Evolutionary conservation across 495 filamentous ascomycete species (phyloP).

Genomic region (Xylaria venustula): DNA sequence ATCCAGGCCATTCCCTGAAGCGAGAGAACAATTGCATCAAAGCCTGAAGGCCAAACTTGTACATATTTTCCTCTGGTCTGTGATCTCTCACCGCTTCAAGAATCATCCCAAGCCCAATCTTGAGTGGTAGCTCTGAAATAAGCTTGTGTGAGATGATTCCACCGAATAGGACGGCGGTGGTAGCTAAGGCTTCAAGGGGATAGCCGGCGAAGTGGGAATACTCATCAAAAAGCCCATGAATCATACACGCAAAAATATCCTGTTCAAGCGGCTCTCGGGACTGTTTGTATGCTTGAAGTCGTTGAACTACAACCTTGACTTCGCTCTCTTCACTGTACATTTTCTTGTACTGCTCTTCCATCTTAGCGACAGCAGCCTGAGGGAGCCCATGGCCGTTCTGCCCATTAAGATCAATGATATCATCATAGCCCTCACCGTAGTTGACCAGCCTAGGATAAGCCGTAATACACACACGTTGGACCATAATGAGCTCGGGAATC

Average conservation of each 20-base stretch:
- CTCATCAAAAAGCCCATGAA: slow-evolving; percentile 95
- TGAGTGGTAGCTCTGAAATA: slow-evolving; percentile 82
- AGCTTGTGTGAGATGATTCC: slow-evolving; percentile 93
- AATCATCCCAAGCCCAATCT: slow-evolving; percentile 93
- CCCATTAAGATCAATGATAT: slow-evolving; percentile 83
- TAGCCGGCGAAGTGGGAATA: slow-evolving; percentile 94
- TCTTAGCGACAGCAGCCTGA: slow-evolving; percentile 74
- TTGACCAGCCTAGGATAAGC: slow-evolving; percentile 95
- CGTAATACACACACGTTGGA: slow-evolving; percentile 86
- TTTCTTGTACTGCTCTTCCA: slow-evolving; percentile 94
- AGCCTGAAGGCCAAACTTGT: slow-evolving; percentile 97
- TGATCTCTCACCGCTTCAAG: slow-evolving; percentile 88
- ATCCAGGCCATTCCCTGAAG: slow-evolving; percentile 87
- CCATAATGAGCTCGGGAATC: slow-evolving; percentile 48
- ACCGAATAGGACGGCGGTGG: slow-evolving; percentile 93
- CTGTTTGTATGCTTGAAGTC: slow-evolving; percentile 78
- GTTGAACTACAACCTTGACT: slow-evolving; percentile 74
- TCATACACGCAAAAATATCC: slow-evolving; percentile 97
- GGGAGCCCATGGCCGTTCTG: slow-evolving; percentile 75
- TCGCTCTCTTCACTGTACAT: slow-evolving; percentile 91
- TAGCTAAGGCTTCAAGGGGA: slow-evolving; percentile 87
- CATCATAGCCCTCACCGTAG: slow-evolving; percentile 87
- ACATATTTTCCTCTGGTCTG: slow-evolving; percentile 80
- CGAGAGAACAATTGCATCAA: slow-evolving; percentile 80
- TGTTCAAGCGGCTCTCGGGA: slow-evolving; percentile 81